A percentile compares a stretch with the other conserved stretches of the same genome.
Evolutionary conservation across 2,329 filamentous ascomycete genomes (phyloP).

Genomic region (Colletotrichum agaves): DNA sequence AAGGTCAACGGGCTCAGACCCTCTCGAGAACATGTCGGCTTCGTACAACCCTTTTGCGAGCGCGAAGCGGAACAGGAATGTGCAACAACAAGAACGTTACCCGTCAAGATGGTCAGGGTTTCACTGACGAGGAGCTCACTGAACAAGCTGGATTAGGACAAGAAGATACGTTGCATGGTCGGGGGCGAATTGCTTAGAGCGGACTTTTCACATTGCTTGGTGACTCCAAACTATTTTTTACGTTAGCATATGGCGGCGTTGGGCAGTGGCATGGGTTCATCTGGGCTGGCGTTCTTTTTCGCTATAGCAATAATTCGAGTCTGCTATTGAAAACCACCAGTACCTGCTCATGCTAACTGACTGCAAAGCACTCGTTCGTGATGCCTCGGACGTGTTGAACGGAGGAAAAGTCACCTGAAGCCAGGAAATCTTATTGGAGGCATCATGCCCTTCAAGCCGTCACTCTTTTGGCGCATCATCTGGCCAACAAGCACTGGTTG

Average conservation of each 20-base stretch:
- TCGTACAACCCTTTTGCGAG: constrained; percentile 53
- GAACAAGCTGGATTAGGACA: background rate
- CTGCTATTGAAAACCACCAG: background rate
- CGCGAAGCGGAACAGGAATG: constrained; percentile 48
- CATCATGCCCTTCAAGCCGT: too few relatives aligned
- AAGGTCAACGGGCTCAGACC: constrained; percentile 38
- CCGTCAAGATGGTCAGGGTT: constrained; percentile 43
- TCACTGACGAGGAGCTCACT: constrained; percentile 24
- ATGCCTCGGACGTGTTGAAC: too few relatives aligned
- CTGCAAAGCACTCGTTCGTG: too few relatives aligned
- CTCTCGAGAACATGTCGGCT: constrained; percentile 35
- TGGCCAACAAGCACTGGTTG: too few relatives aligned
- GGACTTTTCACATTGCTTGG: constrained; percentile 7
- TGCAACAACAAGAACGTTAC: constrained; percentile 53
- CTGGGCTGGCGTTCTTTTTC: constrained; percentile 19
- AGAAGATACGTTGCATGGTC: background rate
- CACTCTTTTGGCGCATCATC: too few relatives aligned
- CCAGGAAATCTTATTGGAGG: too few relatives aligned
- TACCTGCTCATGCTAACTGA: background rate
- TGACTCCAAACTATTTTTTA: background rate
- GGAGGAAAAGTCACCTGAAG: too few relatives aligned
- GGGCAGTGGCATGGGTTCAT: constrained; percentile 1
- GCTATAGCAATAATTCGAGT: background rate
- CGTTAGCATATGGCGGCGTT: constrained; percentile 32
- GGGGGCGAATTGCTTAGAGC: constrained; percentile 4